A percentile compares a stretch with the other conserved stretches of the same genome.
phyloP scores from a whole-genome alignment of 768 basidiomycete species.

The Suillus luteus region DNA sequence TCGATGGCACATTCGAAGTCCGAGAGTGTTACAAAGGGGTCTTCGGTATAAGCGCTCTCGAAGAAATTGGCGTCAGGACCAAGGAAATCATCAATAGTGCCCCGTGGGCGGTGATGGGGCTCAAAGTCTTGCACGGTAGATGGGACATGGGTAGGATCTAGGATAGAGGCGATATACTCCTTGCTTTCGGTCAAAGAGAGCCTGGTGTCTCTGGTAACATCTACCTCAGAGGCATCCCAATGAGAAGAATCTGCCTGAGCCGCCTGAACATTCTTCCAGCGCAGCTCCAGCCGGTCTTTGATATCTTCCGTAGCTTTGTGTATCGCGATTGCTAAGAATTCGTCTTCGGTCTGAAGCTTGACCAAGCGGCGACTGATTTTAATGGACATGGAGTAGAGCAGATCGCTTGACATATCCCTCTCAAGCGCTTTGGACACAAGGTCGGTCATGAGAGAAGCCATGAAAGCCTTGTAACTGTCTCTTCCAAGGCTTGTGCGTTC shows the following conservation, averaged over 20 bases:
- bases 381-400: conserved; percentile 31
- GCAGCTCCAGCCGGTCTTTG: conserved; percentile 25
- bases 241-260: conserved; percentile 25
- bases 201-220: conserved; percentile 32
- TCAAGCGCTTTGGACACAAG: conserved; percentile 26
- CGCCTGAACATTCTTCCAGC: conserved; percentile 37
- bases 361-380: conserved; percentile 29
- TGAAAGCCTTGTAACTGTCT: conserved; percentile 48
- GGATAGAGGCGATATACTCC: conserved; percentile 28
- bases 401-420: conserved; percentile 22
- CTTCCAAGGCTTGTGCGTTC: conserved; percentile 12
- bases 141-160: conserved; percentile 14
- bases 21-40: conserved; percentile 27
- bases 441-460: conserved; percentile 41
- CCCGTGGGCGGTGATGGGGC: conserved; percentile 15
- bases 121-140: background rate
- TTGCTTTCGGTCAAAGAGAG: conserved; percentile 36
- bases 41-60: conserved; percentile 11
- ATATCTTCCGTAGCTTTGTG: conserved; percentile 37
- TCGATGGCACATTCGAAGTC: conserved; percentile 42
- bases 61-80: conserved; percentile 19
- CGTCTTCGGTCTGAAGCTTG: conserved; percentile 29
- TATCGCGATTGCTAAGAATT: conserved; percentile 17
- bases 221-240: conserved; percentile 28
- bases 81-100: conserved; percentile 22